A percentile compares a stretch with the other conserved stretches of the same genome.
Conservation (phyloP, 495 filamentous ascomycete genomes). For the Tuber melanosporum region DNA sequence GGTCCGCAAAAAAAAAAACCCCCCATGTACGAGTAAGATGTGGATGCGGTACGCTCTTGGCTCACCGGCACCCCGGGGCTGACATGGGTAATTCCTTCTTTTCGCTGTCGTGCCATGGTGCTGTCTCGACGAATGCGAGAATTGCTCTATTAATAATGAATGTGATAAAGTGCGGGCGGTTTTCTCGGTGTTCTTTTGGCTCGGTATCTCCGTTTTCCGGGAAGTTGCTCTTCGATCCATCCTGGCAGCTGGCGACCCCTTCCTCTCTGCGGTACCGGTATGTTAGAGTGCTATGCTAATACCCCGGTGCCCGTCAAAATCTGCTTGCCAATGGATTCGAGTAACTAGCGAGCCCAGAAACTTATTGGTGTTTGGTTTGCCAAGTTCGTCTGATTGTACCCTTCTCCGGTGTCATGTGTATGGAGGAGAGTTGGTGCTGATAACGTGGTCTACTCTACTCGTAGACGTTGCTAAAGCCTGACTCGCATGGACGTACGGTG, state of each 20-base stretch:
- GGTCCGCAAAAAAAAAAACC: neutral
- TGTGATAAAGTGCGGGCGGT: neutral
- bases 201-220: neutral
- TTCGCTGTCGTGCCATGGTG: neutral
- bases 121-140: neutral
- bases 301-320: neutral
- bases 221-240: neutral
- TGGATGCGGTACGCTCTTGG: neutral
- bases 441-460: too few species aligned
- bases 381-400: neutral
- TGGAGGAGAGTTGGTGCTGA: too few species aligned
- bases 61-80: neutral
- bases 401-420: neutral
- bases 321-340: neutral
- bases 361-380: neutral
- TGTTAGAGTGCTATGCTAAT: neutral
- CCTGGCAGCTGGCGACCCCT: neutral
- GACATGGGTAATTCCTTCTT: neutral
- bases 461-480: neutral
- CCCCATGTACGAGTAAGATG: neutral
- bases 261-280: too few species aligned
- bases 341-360: neutral
- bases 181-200: neutral
- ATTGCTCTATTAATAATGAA: neutral
- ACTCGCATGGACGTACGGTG: neutral